Evolutionary conservation across 75 land plant genomes (phyloP), one percentile per base, ranked within the genome.

Genomic region (Cupressus sempervirens): DNA sequence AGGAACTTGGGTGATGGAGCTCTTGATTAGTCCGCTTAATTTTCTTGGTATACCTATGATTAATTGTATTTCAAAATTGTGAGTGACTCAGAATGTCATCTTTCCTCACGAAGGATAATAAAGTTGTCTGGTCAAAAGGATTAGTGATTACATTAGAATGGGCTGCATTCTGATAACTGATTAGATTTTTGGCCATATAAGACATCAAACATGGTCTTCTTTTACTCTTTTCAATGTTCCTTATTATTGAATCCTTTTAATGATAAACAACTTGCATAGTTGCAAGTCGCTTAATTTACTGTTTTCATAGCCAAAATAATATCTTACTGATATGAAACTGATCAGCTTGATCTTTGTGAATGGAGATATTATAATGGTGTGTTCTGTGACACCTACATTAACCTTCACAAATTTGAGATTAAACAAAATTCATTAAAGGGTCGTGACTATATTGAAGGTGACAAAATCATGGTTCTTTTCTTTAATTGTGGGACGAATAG

Each of bases 271-370:
- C 81, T 79, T 79, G n/a, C 81, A 45, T 11, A 45, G n/a, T 79
- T 50, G 40, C 40, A 38, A 79, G 29, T 9, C 3, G n/a, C 15
- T 79, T 23, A 43, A 12, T 79, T 79, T 79, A 43, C 81, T 2
- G 46, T n/a, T 79, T 79, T 50, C 23, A 79, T 79, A 43, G 50
- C 81, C 81, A 45, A 79, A 79, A 79, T 23, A 45, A 45, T 43
- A 79, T n/a, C n/a, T 79, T 79, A 16, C 81, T 8, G 30, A 79
- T 12, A 29, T n/a, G 48, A 79, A n/a, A 48, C 50, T 13, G 12
- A 79, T 79, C 29, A 41, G 41, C 30, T 20, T 76, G 79, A 76
- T 4, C 23, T 45, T 10, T 45, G 23, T 79, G 81, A n/a, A 79
- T 43, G 13, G 81, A n/a, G 13, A 45, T n/a, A n/a, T 79, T 79